A percentile compares a stretch with the other conserved stretches of the same genome.
Conservation (phyloP, 257 asterid species). For the Primulina eburnea region DNA sequence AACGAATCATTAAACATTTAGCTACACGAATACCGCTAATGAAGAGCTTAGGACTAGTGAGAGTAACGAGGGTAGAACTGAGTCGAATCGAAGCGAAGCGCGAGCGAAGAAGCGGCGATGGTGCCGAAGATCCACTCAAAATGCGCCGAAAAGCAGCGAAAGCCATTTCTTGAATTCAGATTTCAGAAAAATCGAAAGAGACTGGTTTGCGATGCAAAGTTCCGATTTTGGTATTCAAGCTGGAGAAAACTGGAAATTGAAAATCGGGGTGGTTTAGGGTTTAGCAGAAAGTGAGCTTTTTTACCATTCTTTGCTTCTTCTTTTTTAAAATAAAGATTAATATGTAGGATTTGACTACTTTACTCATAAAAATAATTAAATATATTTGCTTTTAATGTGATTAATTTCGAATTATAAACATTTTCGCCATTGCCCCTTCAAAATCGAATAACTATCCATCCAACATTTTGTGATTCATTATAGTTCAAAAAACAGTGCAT, state of each 20-base stretch:
- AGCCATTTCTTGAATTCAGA: conserved; percentile 44
- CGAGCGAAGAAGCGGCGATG: conserved; percentile 41
- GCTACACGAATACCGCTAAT: conserved; percentile 54
- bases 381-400: too few relatives aligned
- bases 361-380: too few relatives aligned
- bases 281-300: neutral
- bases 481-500: too few relatives aligned
- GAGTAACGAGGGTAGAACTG: conserved; percentile 72
- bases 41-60: conserved; percentile 84
- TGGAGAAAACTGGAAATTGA: too few relatives aligned
- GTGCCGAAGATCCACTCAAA: conserved; percentile 41
- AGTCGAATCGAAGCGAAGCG: conserved; percentile 57
- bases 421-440: too few relatives aligned
- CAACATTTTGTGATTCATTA: too few relatives aligned
- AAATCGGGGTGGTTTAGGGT: conserved; percentile 2
- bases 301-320: conserved; percentile 24
- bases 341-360: too few relatives aligned
- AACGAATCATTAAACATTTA: neutral
- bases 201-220: neutral
- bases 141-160: conserved; percentile 59
- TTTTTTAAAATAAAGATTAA: too few relatives aligned
- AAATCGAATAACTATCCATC: too few relatives aligned
- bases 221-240: neutral
- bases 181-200: neutral
- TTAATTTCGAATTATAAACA: too few relatives aligned